A percentile compares a stretch with the other conserved stretches of the same genome.
Evolutionary conservation across 257 asterid genomes (phyloP).

Genomic region (Primulina tabacum): DNA sequence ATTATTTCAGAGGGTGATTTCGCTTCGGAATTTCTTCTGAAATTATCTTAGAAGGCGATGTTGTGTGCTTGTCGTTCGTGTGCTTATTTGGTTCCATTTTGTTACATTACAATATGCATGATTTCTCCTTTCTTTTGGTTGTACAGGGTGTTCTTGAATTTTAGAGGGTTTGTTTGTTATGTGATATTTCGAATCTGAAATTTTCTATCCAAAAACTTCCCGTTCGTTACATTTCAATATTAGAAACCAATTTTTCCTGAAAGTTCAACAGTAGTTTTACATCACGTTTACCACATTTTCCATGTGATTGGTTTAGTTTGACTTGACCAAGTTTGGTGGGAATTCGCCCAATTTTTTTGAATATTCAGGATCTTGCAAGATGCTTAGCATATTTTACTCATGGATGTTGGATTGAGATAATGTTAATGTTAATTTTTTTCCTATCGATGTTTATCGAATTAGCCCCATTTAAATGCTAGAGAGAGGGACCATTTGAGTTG

Average conservation of each 20-base stretch:
- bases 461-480: conserved; percentile 7
- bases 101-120: neutral
- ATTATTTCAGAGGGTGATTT: neutral
- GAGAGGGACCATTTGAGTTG: conserved; percentile 27
- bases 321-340: neutral
- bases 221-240: too few species aligned
- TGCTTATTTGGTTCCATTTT: conserved; percentile 14
- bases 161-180: neutral
- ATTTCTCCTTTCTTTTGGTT: neutral
- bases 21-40: neutral
- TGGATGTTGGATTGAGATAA: conserved; percentile 4
- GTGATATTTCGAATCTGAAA: neutral
- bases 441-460: conserved; percentile 1
- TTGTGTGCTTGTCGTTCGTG: neutral
- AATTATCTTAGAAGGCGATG: neutral
- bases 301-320: neutral
- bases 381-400: neutral
- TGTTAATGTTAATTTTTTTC: neutral
- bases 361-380: neutral
- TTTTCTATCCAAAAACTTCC: neutral
- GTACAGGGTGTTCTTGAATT: neutral
- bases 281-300: neutral
- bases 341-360: neutral
- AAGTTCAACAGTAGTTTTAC: neutral
- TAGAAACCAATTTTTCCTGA: too few species aligned